Conservation (phyloP, 2,329 filamentous ascomycete species). For the Clarireedia hainanense region DNA sequence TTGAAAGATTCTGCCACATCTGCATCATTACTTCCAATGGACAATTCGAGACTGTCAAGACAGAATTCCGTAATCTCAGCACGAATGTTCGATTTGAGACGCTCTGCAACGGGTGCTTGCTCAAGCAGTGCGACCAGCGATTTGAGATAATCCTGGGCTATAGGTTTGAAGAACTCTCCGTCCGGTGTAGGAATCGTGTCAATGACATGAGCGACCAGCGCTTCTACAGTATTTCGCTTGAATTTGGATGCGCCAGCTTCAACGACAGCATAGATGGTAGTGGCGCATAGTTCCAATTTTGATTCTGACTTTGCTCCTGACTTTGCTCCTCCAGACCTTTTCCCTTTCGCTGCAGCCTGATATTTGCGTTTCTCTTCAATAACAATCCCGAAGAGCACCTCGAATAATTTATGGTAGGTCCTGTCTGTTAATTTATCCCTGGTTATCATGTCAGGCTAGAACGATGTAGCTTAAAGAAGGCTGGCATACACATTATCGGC, state of each 20-base stretch:
- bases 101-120: conserved; percentile 71
- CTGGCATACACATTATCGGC: conserved; percentile 22
- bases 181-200: conserved; percentile 59
- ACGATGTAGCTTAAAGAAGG: neutral
- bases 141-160: conserved; percentile 73
- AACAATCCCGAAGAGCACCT: conserved; percentile 66
- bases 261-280: conserved; percentile 63
- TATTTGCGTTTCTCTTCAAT: conserved; percentile 60
- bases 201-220: conserved; percentile 73
- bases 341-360: conserved; percentile 43
- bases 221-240: conserved; percentile 68
- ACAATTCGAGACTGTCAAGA: conserved; percentile 49
- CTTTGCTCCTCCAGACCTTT: conserved; percentile 39
- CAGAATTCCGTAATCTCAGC: conserved; percentile 44
- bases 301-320: neutral
- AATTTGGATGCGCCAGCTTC: conserved; percentile 61
- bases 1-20: conserved; percentile 19
- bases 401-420: conserved; percentile 73
- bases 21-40: conserved; percentile 29
- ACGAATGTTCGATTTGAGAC: conserved; percentile 51
- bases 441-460: conserved; percentile 13
- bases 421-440: conserved; percentile 55
- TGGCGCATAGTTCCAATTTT: conserved; percentile 57
- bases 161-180: conserved; percentile 57
- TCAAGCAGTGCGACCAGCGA: conserved; percentile 62